phyloP scores from a whole-genome alignment of 2,329 filamentous ascomycete genomes.

The Aspergillus terreus region DNA sequence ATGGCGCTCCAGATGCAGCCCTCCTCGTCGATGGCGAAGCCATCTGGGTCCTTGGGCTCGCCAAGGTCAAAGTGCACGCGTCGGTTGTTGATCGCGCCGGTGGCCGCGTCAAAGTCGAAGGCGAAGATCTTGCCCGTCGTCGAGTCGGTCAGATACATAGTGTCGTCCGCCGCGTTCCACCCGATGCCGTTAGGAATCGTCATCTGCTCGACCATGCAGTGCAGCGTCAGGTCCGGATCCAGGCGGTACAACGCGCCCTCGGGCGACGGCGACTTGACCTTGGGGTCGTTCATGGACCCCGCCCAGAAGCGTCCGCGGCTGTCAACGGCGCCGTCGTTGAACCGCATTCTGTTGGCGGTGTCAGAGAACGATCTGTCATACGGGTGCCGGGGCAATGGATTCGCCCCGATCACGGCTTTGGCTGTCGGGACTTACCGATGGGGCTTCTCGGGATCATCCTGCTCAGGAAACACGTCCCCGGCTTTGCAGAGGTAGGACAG shows the following conservation, averaged over 20 bases:
- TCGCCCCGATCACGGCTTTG: no score
- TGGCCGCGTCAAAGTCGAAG: slow-evolving; percentile 67
- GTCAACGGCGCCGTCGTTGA: slow-evolving; percentile 81
- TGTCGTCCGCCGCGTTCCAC: slow-evolving; percentile 70
- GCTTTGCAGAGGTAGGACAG: slow-evolving; percentile 56
- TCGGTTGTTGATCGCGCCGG: slow-evolving; percentile 63
- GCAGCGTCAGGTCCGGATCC: slow-evolving; percentile 57
- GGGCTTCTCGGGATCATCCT: slow-evolving; percentile 45
- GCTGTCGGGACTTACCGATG: slow-evolving; percentile 35
- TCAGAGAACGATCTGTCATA: slow-evolving; percentile 11
- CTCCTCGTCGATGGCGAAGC: slow-evolving; percentile 76
- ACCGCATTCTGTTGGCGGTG: slow-evolving; percentile 45
- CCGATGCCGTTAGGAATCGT: slow-evolving; percentile 82
- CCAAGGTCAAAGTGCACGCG: slow-evolving; percentile 70
- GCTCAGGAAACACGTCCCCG: slow-evolving; percentile 45
- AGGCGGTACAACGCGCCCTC: slow-evolving; percentile 72
- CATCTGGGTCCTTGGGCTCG: slow-evolving; percentile 67
- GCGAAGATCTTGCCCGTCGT: slow-evolving; percentile 66
- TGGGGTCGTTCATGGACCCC: slow-evolving; percentile 80
- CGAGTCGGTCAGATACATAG: slow-evolving; percentile 81
- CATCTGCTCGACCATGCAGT: slow-evolving; percentile 60
- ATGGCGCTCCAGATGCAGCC: slow-evolving; percentile 87
- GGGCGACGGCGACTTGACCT: slow-evolving; percentile 50
- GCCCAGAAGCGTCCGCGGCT: slow-evolving; percentile 79
- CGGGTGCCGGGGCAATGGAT: not conserved